Evolutionary conservation across 2,329 filamentous ascomycete species (phyloP), one percentile per base, ranked within the genome.

Genomic region (Cladosporium sp.): DNA sequence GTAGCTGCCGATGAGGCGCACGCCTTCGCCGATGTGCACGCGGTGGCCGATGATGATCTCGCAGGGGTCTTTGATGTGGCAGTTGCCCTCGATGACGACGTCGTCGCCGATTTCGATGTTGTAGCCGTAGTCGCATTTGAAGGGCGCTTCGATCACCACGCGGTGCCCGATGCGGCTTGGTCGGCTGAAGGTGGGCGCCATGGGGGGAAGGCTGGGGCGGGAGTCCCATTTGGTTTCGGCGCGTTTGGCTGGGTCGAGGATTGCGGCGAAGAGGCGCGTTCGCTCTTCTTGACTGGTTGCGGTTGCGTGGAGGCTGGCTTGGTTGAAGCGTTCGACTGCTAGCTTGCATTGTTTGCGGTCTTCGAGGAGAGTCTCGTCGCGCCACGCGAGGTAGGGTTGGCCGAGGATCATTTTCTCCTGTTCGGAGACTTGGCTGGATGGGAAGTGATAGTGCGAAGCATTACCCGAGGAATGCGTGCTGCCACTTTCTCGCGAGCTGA

Each of bases 71-170:
- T 91, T 82, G 63, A 97, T 85, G 20, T 84, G 85, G 68, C 91
- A 96, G 62, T 89, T 87, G 50, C 87, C 80, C 15, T 86, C 88
- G 58, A 99, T 87, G 50, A 85, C 80, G 3, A 95, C 89, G 56
- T 93, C 85, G 59, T 91, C 85, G 11, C 88, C 91, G 58, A 99
- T 87, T 42, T 80, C 80, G 61, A 97, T 86, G 67, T 99, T 97
- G 72, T 96, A 97, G 1, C 93, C 93, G 63, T 96, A 96, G 63
- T 96, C 90, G 66, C 92, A 96, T 41, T 79, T 84, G 68, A 99
- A 97, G 0, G 92, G 92, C 2, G 88, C 83, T 62, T 96, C 89
- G 20, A 99, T 86, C 37, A 85, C 77, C 4, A 88, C 85, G 50
- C 85, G 82, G 13, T 84, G 80, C 13, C 89, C 89, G 4, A 93